Base-by-base conservation (phyloP, 1,284 basidiomycete genomes). In the Sutorius eximius region DNA sequence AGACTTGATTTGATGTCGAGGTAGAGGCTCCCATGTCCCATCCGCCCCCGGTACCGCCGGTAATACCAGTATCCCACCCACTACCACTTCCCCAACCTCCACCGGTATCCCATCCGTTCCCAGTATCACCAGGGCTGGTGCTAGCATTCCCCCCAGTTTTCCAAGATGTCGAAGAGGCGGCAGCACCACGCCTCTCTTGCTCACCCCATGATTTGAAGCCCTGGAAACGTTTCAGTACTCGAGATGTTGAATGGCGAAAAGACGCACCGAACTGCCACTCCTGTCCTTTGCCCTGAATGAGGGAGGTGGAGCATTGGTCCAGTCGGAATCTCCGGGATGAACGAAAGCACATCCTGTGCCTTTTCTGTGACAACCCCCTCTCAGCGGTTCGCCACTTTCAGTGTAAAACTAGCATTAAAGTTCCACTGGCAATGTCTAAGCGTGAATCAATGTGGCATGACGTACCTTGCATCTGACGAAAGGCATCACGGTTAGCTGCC, bases 321-420 rank as follows among this genome's bases (percentile, higher is more conserved):
- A 69, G n/a, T 42, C 40, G 13, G 64, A 38, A 13, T 68, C 55
- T 18, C 18, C 60, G 4, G 69, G 71, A 49, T 69, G 67, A n/a
- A 68, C 4, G 32, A 66, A 69, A 7, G 16, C 27, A 24, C 71
- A 69, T 33, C 59, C 61, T 3, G 42, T 18, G 13, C 47, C 57
- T 8, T 47, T 58, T 52, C 40, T 55, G 38, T 6, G 58, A 40
- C 69, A 69, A 18, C 69, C 68, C 3, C 49, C 60, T 43, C 38
- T 46, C 10, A 49, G 3, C 4, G 66, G 60, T 24, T 60, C 59
- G 32, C 70, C 67, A 40, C 20, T 57, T 22, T 70, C 69, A n/a
- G 56, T 57, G 48, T 69, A 72, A 47, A 43, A 68, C 67, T 69
- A 40, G 30, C 12, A 24, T 22, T 44, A 40, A 15, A 9, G 33